Conservation (phyloP, 306 rosid genomes). For the Morella rubra region DNA sequence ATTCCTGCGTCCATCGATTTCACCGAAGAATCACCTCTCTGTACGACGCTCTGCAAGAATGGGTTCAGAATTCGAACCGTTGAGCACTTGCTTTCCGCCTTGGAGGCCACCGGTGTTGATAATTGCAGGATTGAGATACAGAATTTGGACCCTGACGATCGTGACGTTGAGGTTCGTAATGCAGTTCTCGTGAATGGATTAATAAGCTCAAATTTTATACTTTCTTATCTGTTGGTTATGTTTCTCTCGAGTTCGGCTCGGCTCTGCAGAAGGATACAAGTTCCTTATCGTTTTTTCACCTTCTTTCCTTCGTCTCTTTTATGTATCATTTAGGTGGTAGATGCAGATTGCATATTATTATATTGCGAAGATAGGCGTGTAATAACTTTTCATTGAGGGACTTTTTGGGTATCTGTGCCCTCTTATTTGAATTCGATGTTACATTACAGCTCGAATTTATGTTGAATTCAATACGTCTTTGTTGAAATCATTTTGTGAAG, state of each 20-base stretch:
- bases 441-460: no score
- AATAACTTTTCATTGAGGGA: neutral
- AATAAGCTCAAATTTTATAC: neutral
- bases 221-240: neutral
- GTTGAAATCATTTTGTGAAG: neutral
- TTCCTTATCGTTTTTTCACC: neutral
- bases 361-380: neutral
- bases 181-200: neutral
- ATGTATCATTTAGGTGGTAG: neutral
- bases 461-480: neutral
- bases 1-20: slow-evolving; percentile 66
- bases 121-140: slow-evolving; percentile 74
- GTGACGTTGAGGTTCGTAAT: slow-evolving; percentile 58
- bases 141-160: slow-evolving; percentile 40
- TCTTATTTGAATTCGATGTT: neutral
- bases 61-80: slow-evolving; percentile 68
- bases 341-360: neutral
- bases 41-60: slow-evolving; percentile 67
- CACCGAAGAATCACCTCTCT: slow-evolving; percentile 62
- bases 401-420: neutral
- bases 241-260: neutral
- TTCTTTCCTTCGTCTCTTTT: neutral
- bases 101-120: slow-evolving; percentile 87
- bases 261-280: neutral
- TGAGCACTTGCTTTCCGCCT: slow-evolving; percentile 91